Base-by-base conservation (phyloP, 805 yeast genomes). In the Saccharomycopsis malanga region DNA sequence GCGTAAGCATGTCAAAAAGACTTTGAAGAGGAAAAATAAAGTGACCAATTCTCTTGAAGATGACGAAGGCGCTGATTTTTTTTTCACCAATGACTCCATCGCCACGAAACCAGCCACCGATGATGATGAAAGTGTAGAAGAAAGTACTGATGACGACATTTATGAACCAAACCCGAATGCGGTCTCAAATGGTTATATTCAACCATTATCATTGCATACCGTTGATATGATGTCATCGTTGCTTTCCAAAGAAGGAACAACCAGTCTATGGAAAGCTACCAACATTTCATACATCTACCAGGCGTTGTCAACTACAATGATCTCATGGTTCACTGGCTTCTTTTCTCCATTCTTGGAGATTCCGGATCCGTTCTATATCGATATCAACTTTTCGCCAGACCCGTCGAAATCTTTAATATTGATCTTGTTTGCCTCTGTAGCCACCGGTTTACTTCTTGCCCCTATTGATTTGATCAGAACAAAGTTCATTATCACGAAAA, bases 301-400 rank as follows among this genome's bases (percentile, higher is more conserved):
- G 45, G 83, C 95, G 0, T 68, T 87, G 17, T 76, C 82, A 2
- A 77, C 79, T 42, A 83, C 95, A 0, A 66, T 88, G 39, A 91
- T 86, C 58, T 87, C 96, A 1, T 89, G 98, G 97, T 71, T 88
- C 41, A 83, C 94, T 0, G 96, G 96, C 3, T 77, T 89, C 53
- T 60, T 88, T 5, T 81, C 96, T 3, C 93, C 96, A 2, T 66
- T 86, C 39, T 62, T 85, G 44, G 82, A 84, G 17, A 77, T 87
- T 25, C 95, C 96, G 0, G 97, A 89, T 60, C 96, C 96, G 2
- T 78, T 80, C 52, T 83, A 87, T 61, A 80, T 87, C 55, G 95
- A 87, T 53, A 72, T 84, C 43, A 72, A 86, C 18, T 93, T 85
- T 57, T 82, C 93, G 9, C 77, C 88, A 3, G 87, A 83, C 52